Conservation (phyloP, 2,329 filamentous ascomycete species). For the Xylariaceae sp. region DNA sequence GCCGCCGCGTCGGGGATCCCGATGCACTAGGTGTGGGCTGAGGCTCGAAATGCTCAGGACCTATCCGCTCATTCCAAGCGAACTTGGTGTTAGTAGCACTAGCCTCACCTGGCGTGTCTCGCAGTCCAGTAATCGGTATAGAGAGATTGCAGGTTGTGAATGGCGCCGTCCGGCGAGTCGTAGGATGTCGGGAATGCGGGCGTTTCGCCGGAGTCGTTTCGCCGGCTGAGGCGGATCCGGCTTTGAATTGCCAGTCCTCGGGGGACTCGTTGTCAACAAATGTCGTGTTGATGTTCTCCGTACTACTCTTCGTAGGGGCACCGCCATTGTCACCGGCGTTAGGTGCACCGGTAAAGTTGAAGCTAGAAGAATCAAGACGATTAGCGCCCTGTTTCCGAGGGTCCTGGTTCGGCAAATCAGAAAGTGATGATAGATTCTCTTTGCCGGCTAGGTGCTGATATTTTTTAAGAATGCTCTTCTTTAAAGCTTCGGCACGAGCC, state of each 20-base stretch:
- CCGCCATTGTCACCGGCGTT: slow-evolving; percentile 35
- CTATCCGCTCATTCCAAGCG: slow-evolving; percentile 51
- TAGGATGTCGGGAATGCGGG: slow-evolving; percentile 38
- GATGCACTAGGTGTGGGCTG: slow-evolving; percentile 37
- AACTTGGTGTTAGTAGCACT: slow-evolving; percentile 34
- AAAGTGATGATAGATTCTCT: background rate
- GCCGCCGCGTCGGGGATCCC: slow-evolving; percentile 43
- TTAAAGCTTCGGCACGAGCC: slow-evolving; percentile 7
- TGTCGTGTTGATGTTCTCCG: slow-evolving; percentile 57
- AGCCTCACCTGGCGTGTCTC: slow-evolving; percentile 26
- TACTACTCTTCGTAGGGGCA: slow-evolving; percentile 44
- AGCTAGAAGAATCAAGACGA: slow-evolving; percentile 40
- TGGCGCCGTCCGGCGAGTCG: slow-evolving; percentile 38
- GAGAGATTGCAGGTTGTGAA: slow-evolving; percentile 23
- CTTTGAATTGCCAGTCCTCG: slow-evolving; percentile 47
- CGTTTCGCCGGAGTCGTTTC: slow-evolving; percentile 34
- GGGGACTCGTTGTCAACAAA: slow-evolving; percentile 49
- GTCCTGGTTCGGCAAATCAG: slow-evolving; percentile 3
- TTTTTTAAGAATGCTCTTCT: slow-evolving; percentile 1
- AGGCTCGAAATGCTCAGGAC: slow-evolving; percentile 50
- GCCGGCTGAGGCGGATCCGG: slow-evolving; percentile 36
- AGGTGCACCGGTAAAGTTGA: slow-evolving; percentile 42
- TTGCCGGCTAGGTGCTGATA: slow-evolving; percentile 1
- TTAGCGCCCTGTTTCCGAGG: slow-evolving; percentile 31
- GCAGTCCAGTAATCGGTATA: slow-evolving; percentile 21